phyloP scores from a whole-genome alignment of 345 rosid genomes.

The Rhodomyrtus tomentosa region DNA sequence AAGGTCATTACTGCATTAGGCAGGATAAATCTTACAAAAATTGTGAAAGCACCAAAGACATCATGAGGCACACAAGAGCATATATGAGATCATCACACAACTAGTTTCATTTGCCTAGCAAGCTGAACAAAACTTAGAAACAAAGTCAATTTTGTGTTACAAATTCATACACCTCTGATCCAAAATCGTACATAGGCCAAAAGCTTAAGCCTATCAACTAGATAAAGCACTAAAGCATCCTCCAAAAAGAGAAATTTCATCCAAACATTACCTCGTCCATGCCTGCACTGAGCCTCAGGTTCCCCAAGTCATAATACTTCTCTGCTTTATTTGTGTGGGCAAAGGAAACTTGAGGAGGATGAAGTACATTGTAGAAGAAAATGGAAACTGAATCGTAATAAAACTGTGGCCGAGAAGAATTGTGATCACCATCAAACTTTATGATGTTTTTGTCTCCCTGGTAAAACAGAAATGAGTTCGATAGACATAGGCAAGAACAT shows the following conservation, averaged over 20 bases:
- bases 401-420: slow-evolving; percentile 84
- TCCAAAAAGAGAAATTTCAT: neutral
- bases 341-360: slow-evolving; percentile 61
- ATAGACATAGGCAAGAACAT: neutral
- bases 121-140: neutral
- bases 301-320: slow-evolving; percentile 68
- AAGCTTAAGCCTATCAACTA: neutral
- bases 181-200: neutral
- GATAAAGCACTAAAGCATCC: neutral
- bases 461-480: neutral
- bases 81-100: neutral
- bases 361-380: slow-evolving; percentile 85
- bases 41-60: neutral
- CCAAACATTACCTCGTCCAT: slow-evolving; percentile 37
- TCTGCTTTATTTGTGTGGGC: slow-evolving; percentile 51
- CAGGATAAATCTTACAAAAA: neutral
- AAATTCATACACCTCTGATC: neutral
- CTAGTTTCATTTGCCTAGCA: neutral
- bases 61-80: neutral
- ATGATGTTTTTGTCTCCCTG: slow-evolving; percentile 97
- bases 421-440: slow-evolving; percentile 93
- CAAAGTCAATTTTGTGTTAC: neutral
- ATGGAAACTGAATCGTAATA: slow-evolving; percentile 89
- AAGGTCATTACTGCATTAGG: neutral
- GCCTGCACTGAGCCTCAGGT: slow-evolving; percentile 38